Percentiles rank a stretch among this genome's conserved stretches.
These are phyloP conservation scores for Dittrichia graveolens DNA, from an alignment of 129 eudicot species.

Conservation along the genomic window DNA sequence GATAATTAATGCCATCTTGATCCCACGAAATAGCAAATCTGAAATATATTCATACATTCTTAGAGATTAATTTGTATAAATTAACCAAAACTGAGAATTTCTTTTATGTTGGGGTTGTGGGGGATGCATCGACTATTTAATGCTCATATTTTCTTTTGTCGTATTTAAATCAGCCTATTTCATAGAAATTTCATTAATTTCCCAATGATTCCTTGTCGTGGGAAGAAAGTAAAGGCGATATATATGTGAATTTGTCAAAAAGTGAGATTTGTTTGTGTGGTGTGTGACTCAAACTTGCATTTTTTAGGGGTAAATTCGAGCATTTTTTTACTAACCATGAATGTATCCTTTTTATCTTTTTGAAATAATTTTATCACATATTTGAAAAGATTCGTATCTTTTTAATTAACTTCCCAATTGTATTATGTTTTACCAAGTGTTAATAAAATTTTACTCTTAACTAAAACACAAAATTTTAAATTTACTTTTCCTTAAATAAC, in stretches of 20 bases:
- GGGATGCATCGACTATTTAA: neutral
- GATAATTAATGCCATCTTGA: conserved; percentile 12
- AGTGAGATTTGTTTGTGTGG: conserved; percentile 14
- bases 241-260: conserved; percentile 5
- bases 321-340: no score
- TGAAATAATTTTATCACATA: no score
- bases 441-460: no score
- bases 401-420: no score
- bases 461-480: no score
- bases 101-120: neutral
- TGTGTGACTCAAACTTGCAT: conserved; percentile 20
- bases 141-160: conserved; percentile 3
- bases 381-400: no score
- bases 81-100: neutral
- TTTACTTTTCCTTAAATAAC: no score
- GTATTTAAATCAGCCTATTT: neutral
- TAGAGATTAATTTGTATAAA: no score
- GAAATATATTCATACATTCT: conserved; percentile 3
- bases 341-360: no score
- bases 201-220: conserved; percentile 22
- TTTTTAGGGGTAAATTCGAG: conserved; percentile 4
- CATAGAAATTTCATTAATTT: neutral
- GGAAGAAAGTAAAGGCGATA: conserved; percentile 28
- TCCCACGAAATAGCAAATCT: neutral
- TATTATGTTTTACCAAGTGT: no score